Base-by-base conservation (phyloP, 2,329 filamentous ascomycete genomes). In the Colletotrichum simmondsii region DNA sequence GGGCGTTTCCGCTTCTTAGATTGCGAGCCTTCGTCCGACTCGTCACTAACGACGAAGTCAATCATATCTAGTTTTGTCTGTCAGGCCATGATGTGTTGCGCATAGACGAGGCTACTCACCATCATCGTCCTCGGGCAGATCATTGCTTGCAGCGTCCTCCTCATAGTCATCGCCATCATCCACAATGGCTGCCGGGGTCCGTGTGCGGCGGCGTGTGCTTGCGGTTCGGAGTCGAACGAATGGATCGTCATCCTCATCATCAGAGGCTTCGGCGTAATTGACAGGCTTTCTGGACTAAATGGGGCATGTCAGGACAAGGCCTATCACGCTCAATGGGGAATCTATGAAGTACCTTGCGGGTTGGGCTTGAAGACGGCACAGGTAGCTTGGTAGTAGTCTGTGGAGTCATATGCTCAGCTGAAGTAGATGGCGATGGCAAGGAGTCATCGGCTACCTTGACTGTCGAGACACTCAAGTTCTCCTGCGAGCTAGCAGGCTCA, bases 11-110 rank as follows among this genome's bases (percentile, higher is more conserved):
- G 85, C 83, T 97, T 98, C 79, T 91, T 93, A 0, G 92, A 86
- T 28, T 87, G 80, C 77, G 85, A 75, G 74, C 87, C 79, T 22
- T 91, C 93, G 60, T 97, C 95, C 0, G 94, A 96, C 54, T 97
- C 94, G 77, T 98, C 95, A 0, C 93, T 91, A 5, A 93, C 95
- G 28, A 98, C 87, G 78, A 98, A 98, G 80, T 98, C 94, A 74
- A 92, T 94, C 85, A 97, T 91, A 66, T 97, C 85, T 89, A 61
- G 2, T n/a, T 58, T 30, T 54, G 54, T 24, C 14, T 49, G 58
- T 77, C 42, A 79, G 68, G 52, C n/a, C 37, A n/a, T 5, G 7
- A 14, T 30, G n/a, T 19, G 19, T 3, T 30, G 22, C 7, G 10
- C 52, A 63, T 7, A 11, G 14, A 11, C 2, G 12, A 30, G 60